These are phyloP conservation scores for Stylosanthes scabra DNA, from an alignment of 331 rosid species.

Conservation along the genomic window DNA sequence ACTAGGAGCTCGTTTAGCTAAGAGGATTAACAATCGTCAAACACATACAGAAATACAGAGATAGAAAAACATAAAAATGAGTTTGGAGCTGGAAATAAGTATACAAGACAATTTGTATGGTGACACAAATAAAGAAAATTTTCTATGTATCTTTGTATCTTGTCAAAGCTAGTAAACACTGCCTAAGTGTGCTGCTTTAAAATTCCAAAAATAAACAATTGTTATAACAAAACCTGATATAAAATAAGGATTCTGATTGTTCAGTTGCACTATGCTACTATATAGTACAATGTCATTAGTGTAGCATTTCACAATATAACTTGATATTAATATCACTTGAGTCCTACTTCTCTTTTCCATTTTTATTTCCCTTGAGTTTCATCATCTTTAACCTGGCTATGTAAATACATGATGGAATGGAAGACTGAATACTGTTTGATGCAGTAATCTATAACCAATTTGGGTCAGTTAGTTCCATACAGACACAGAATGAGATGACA, in stretches of 20 bases:
- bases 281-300: not conserved
- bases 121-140: too few species aligned
- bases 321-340: not conserved
- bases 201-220: slow-evolving; percentile 11
- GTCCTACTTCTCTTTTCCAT: slow-evolving; percentile 11
- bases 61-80: too few species aligned
- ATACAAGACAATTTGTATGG: too few species aligned
- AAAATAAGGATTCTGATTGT: not conserved
- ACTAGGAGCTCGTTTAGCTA: not conserved
- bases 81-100: too few species aligned
- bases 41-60: too few species aligned
- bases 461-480: not conserved
- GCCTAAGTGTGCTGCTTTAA: not conserved
- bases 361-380: not conserved
- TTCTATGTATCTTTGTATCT: too few species aligned
- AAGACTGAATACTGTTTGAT: not conserved
- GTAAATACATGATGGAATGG: slow-evolving; percentile 5
- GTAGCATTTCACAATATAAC: slow-evolving; percentile 7
- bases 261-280: not conserved
- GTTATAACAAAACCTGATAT: slow-evolving; percentile 11
- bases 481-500: not conserved
- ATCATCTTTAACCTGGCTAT: slow-evolving; percentile 1
- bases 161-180: too few species aligned
- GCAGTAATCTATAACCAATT: not conserved
- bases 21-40: too few species aligned